Evolutionary conservation across 1,139 yeast genomes (phyloP), one percentile per base, ranked within the genome.

Genomic region (Saccharomyces pastorianus): DNA sequence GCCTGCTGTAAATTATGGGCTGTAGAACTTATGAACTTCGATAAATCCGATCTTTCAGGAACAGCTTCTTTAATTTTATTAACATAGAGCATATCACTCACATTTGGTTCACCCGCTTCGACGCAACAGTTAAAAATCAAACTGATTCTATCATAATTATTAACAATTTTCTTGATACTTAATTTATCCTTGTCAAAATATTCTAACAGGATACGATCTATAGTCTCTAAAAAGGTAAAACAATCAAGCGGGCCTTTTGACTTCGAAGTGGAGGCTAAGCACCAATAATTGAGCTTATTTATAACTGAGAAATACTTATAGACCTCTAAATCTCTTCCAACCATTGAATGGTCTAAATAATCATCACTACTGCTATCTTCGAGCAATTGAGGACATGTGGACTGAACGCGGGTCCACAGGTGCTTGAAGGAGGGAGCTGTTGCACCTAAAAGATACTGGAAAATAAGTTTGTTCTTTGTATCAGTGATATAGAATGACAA

Each of bases 71-170:
- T 75, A 47, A 91, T 70, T 51, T 82, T 78, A 66, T 89, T 90
- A 23, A 52, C 56, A 42, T 59, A 59, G 52, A 83, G 74, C 60
- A 89, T 96, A 0, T 91, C 84, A 51, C 34, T 42, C 6, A 80
- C 75, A 59, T 80, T 79, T 0, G 96, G 96, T 26, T 77, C 75
- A 1, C 95, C 93, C 50, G 82, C 84, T 62, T 88, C 96, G 26
- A 90, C 67, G 82, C 88, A 81, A 54, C 59, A 58, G 52, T 65
- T 61, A 32, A 65, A 60, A 4, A 67, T 58, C 54, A 68, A 54
- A 8, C 66, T 55, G 13, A 68, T 49, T 44, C 68, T 59, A 56
- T 68, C 71, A 32, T 59, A 58, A 48, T 68, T 68, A 55, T 68
- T 67, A 4, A 52, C 54, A 8, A 68, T 42, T 52, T 68, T 68